Evolutionary conservation across 805 yeast genomes (phyloP), one percentile per base, ranked within the genome.

Genomic region (Starmera amethionina): DNA sequence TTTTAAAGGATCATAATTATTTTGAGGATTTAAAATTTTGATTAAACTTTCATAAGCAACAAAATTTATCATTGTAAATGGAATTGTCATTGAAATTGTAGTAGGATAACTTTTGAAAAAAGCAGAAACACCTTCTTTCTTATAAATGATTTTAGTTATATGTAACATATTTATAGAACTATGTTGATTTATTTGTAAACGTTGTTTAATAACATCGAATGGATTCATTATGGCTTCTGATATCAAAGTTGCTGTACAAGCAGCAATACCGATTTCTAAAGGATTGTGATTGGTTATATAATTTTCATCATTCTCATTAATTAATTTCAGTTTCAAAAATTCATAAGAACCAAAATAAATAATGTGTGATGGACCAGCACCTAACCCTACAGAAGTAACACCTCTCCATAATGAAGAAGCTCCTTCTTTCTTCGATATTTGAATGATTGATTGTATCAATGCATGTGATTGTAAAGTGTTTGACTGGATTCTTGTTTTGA

Each of bases 291-390:
- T 59, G 7, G 4, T 22, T 7, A 22, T 22, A 36, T 60, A 62
- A 25, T 53, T 46, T 13, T 55, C 52, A 35, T 50, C 51, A 16
- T 60, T 62, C 25, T 53, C 46, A n/a, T 55, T 53, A 35, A 66
- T 52, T 27, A 66, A 44, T 16, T 44, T 41, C 38, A 60, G 53
- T 50, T 65, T 73, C 27, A 88, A 70, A 40, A 77, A 70, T 62
- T 90, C 98, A 60, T 88, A 93, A 3, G 93, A 93, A 5, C 89
- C 79, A 60, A 89, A 90, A 60, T 93, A 90, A n/a, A 93, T 82
- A 3, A 97, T 97, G 65, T 90, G 98, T 4, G 97, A 97, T 4
- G 98, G 98, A 4, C 98, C 98, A 19, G 98, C 97, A 35, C 98
- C 98, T 42, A 89, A 55, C 2, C 88, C 79, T 30, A 90, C 95